Percentiles rank a stretch among this genome's conserved stretches.
Conservation (phyloP, 495 filamentous ascomycete genomes). For the Xylaria telfairii region DNA sequence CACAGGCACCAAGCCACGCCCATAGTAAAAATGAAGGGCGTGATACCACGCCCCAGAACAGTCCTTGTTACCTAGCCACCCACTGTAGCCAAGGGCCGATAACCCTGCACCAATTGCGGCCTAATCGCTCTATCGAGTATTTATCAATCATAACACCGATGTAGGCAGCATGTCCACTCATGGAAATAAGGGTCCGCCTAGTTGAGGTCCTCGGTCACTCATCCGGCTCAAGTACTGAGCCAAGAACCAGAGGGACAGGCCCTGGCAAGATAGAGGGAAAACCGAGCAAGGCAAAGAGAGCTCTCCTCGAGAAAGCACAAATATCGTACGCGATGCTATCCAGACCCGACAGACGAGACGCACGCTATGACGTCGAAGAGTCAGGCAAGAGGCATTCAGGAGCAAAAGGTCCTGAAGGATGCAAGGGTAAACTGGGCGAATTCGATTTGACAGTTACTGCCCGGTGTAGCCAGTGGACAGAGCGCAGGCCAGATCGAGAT, state of each 20-base stretch:
- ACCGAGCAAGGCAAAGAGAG: not conserved
- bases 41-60: conserved; percentile 19
- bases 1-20: conserved; percentile 8
- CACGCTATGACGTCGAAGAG: conserved; percentile 13
- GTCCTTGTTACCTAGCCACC: not conserved
- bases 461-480: not conserved
- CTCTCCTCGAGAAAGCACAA: not conserved
- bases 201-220: not conserved
- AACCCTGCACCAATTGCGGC: conserved; percentile 14
- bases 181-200: not conserved
- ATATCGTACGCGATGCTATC: not conserved
- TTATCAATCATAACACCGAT: not conserved
- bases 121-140: not conserved
- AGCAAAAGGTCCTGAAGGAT: conserved; percentile 23
- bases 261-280: no score
- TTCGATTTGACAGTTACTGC: not conserved
- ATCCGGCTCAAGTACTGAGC: conserved; percentile 1
- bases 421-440: conserved; percentile 11
- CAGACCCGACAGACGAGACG: not conserved
- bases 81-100: not conserved
- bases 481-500: conserved; percentile 23
- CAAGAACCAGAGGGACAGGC: not conserved
- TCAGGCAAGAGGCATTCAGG: not conserved
- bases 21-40: not conserved
- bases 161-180: not conserved